Evolutionary conservation across 202 grass and related monocot species (phyloP).

Genomic region (Panicum hallii): DNA sequence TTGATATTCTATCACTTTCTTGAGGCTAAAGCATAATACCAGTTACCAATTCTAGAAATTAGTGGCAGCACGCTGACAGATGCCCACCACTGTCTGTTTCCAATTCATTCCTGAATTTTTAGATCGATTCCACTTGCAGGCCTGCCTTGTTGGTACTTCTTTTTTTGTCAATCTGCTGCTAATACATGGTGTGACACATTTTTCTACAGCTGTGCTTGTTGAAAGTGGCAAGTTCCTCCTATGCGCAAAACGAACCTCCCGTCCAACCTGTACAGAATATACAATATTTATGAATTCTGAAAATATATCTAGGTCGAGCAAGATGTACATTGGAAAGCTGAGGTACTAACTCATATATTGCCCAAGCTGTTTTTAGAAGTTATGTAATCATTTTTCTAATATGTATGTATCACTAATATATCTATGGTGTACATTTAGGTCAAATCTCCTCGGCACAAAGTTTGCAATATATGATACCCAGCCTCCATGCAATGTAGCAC

Average conservation of each 20-base stretch:
- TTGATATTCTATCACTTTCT: slow-evolving; percentile 27
- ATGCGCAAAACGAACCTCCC: slow-evolving; percentile 78
- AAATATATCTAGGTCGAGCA: slow-evolving; percentile 82
- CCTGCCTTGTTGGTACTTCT: slow-evolving; percentile 26
- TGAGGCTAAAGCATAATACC: slow-evolving; percentile 1
- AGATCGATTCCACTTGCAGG: slow-evolving; percentile 6
- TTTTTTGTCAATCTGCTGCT: slow-evolving; percentile 11
- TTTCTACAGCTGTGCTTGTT: slow-evolving; percentile 68
- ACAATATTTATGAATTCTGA: slow-evolving; percentile 83
- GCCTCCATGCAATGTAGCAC: slow-evolving; percentile 55
- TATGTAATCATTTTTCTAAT: slow-evolving; percentile 9
- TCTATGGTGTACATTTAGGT: slow-evolving; percentile 57
- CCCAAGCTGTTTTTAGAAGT: slow-evolving; percentile 23
- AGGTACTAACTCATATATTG: slow-evolving; percentile 57
- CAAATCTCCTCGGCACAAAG: slow-evolving; percentile 94
- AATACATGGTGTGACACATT: slow-evolving; percentile 39
- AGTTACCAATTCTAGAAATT: slow-evolving; percentile 6
- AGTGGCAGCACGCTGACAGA: background rate
- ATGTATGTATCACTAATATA: slow-evolving; percentile 25
- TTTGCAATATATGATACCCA: slow-evolving; percentile 88
- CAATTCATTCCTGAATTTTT: slow-evolving; percentile 8
- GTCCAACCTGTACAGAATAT: slow-evolving; percentile 93
- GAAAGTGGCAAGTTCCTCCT: slow-evolving; percentile 95
- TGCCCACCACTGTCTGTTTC: slow-evolving; percentile 19
- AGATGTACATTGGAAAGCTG: slow-evolving; percentile 88